Evolutionary conservation across 257 asterid species (phyloP), one percentile per base, ranked within the genome.

Genomic region (Linderniella brevidens): DNA sequence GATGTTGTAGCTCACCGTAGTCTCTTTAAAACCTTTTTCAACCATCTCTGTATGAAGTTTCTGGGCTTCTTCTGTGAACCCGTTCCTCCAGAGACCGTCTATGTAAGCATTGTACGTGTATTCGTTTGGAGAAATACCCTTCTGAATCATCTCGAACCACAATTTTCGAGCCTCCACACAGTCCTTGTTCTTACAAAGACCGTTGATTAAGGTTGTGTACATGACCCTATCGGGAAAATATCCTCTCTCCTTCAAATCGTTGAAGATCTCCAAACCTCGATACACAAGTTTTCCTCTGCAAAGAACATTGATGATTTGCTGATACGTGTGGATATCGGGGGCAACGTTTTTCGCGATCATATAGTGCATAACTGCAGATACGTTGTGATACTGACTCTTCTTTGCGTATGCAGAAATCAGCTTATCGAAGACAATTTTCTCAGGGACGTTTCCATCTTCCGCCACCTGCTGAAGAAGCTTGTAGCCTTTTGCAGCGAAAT

Each of bases 71-170:
- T 56, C 59, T 20, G 62, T 38, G 58, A 52, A 41, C 45, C 86
- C 82, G 11, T 47, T 70, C 61, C 46, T 70, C 46, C 57, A 71
- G 47, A 73, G 68, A 35, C 93, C 93, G 47, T 67, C 48, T 20
- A 80, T 72, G 42, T 65, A 57, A 37, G 74, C 66, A 40, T 67
- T 71, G 54, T 85, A 85, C 3, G 85, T 62, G 62, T 57, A 64
- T 55, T 69, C 75, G 13, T 73, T 62, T 15, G 87, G 93, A 58
- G 54, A 9, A 2, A 78, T 54, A 37, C 80, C 82, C 43, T 64
- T 72, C 20, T 52, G 59, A 43, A 72, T 66, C 95, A 85, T 85
- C 67, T 80, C 88, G 57, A 54, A 60, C 93, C 95, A 85, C 53
- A 85, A 48, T 64, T 58, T 62, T 45, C 63, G 50, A 8, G 85